A percentile compares a stretch with the other conserved stretches of the same genome.
phyloP scores from a whole-genome alignment of 192 early-diverging fungal species.

The Backusella sp. region DNA sequence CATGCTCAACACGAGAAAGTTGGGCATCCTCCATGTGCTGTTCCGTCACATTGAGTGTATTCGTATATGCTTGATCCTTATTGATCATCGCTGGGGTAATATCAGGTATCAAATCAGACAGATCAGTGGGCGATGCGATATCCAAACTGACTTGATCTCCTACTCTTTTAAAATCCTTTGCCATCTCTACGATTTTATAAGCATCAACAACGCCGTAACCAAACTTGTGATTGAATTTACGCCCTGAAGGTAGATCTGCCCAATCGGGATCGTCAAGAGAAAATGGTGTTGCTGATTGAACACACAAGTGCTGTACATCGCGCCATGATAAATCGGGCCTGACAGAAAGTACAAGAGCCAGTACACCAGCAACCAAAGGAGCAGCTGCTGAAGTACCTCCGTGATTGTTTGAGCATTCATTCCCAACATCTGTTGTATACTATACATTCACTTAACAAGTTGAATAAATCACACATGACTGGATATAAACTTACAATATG shows the following conservation, averaged over 20 bases:
- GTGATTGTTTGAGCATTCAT: constrained; percentile 75
- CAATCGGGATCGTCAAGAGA: constrained; percentile 71
- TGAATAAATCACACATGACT: not conserved
- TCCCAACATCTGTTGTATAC: constrained; percentile 85
- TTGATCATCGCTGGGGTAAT: not conserved
- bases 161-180: constrained; percentile 65
- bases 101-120: constrained; percentile 14
- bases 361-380: constrained; percentile 87
- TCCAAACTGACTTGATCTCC: constrained; percentile 60
- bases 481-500: constrained; percentile 64
- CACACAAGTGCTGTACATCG: constrained; percentile 86
- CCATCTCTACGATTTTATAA: constrained; percentile 74
- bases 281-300: constrained; percentile 77
- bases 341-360: constrained; percentile 79
- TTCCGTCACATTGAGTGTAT: constrained; percentile 39
- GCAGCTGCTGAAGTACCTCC: constrained; percentile 97
- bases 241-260: constrained; percentile 63
- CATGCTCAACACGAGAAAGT: constrained; percentile 77
- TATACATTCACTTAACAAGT: constrained; percentile 21
- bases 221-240: constrained; percentile 88
- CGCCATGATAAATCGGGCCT: constrained; percentile 95
- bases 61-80: not conserved
- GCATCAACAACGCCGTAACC: constrained; percentile 95
- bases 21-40: constrained; percentile 44
- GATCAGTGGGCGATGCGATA: constrained; percentile 16